phyloP scores from a whole-genome alignment of 1,284 basidiomycete genomes.

The Fomitiporia mediterranea region DNA sequence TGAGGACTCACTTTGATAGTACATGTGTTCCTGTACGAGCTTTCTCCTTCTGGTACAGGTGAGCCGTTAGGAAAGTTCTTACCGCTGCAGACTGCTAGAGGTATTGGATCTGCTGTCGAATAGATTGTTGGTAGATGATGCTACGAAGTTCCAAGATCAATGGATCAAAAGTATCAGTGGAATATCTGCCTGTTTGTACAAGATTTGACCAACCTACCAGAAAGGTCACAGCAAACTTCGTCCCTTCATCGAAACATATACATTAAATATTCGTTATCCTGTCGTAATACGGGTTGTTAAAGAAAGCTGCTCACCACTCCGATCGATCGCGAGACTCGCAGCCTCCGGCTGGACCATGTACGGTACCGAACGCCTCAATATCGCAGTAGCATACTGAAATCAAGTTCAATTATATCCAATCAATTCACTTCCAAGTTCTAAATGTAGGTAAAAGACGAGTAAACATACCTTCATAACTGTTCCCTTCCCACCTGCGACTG shows the following conservation, averaged over 20 bases:
- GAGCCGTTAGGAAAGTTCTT: slow-evolving; percentile 48
- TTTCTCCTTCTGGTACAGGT: slow-evolving; percentile 38
- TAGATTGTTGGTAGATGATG: slow-evolving; percentile 68
- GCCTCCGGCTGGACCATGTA: slow-evolving; percentile 55
- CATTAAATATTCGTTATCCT: not conserved
- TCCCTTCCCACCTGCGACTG: not conserved
- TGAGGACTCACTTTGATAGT: slow-evolving; percentile 67
- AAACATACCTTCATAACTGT: not conserved
- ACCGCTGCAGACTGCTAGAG: slow-evolving; percentile 63
- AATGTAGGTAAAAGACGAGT: not conserved
- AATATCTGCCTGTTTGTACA: no score
- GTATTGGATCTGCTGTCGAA: slow-evolving; percentile 54
- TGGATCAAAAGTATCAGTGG: slow-evolving; percentile 2
- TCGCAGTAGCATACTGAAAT: slow-evolving; percentile 56
- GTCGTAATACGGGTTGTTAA: not conserved
- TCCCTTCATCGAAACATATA: slow-evolving; percentile 50
- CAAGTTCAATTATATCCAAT: not conserved
- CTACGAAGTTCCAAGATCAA: slow-evolving; percentile 35
- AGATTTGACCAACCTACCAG: slow-evolving; percentile 47
- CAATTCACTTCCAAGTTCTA: no score
- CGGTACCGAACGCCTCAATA: slow-evolving; percentile 40
- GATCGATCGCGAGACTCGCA: slow-evolving; percentile 62
- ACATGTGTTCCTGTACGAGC: slow-evolving; percentile 64
- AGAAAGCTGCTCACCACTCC: slow-evolving; percentile 41
- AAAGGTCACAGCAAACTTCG: slow-evolving; percentile 57